Evolutionary conservation across 176 grass and related monocot species (phyloP).

Genomic region (Tuctoria greenei): DNA sequence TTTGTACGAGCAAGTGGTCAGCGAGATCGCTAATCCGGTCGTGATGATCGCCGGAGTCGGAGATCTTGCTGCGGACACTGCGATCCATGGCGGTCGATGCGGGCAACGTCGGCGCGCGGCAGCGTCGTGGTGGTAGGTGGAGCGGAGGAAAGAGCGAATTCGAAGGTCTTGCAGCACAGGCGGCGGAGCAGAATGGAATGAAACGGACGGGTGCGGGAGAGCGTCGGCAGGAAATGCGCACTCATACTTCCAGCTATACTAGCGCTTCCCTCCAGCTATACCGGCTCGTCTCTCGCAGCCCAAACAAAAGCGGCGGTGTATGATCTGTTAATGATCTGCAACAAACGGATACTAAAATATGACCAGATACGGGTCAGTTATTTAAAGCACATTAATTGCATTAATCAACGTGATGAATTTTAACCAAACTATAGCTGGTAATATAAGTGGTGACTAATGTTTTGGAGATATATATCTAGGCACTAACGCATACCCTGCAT

Average conservation of each 20-base stretch:
- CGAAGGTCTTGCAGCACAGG: neutral
- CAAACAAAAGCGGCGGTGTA: neutral
- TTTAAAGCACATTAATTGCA: too few species aligned
- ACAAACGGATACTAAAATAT: too few species aligned
- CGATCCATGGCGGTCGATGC: neutral
- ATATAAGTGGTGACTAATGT: too few species aligned
- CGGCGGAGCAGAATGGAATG: neutral
- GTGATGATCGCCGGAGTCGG: too few species aligned
- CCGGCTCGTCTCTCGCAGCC: neutral
- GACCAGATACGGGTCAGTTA: too few species aligned
- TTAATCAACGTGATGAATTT: too few species aligned
- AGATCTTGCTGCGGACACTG: neutral
- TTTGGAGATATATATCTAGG: too few species aligned
- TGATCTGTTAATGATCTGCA: too few species aligned
- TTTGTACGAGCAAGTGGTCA: neutral
- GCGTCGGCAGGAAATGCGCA: neutral
- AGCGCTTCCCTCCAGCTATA: neutral
- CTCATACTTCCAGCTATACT: neutral
- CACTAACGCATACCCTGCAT: too few species aligned
- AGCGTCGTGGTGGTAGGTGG: neutral
- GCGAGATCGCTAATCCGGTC: neutral
- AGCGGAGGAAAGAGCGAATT: neutral
- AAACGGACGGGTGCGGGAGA: neutral
- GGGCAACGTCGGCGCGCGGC: too few species aligned
- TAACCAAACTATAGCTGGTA: too few species aligned